Conservation (phyloP, 2,329 filamentous ascomycete genomes). For the Periconia sp. region DNA sequence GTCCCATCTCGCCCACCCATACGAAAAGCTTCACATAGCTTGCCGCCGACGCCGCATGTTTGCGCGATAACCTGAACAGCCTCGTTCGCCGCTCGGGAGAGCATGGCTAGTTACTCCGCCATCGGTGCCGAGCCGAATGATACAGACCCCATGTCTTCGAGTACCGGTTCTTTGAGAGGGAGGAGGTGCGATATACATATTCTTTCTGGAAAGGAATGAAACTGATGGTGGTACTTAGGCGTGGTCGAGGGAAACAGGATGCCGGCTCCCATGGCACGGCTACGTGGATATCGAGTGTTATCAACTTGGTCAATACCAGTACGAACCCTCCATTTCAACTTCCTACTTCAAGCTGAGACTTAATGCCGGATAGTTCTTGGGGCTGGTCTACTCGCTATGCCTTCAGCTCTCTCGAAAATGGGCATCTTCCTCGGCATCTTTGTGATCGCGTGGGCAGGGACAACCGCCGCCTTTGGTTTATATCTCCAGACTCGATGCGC, state of each 20-base stretch:
- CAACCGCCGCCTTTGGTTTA: conserved; percentile 87
- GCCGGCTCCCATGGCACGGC: conserved; percentile 72
- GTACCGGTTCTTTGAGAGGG: conserved; percentile 44
- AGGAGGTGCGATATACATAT: conserved; percentile 27
- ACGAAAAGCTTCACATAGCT: conserved; percentile 1
- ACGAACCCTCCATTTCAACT: conserved; percentile 35
- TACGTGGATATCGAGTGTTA: conserved; percentile 84
- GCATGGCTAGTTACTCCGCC: conserved; percentile 51
- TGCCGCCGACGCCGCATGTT: conserved; percentile 23
- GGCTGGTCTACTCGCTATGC: conserved; percentile 92
- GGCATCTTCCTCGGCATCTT: conserved; percentile 82
- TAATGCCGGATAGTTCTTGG: conserved; percentile 69
- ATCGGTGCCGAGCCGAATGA: conserved; percentile 45
- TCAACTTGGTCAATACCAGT: conserved; percentile 98
- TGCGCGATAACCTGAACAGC: conserved; percentile 22
- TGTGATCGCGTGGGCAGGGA: conserved; percentile 87
- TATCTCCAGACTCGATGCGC: conserved; percentile 94
- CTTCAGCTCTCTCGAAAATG: conserved; percentile 93
- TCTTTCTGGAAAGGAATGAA: not conserved
- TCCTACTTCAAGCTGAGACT: not conserved
- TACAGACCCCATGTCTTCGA: conserved; percentile 43
- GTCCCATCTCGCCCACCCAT: not conserved
- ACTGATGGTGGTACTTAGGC: conserved; percentile 42
- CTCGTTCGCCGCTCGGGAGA: conserved; percentile 19
- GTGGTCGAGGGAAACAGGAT: conserved; percentile 68